Percentiles rank a stretch among this genome's conserved stretches.
Evolutionary conservation across 106 monocot genomes (phyloP).

Genomic region (Dioscorea zingiberensis): DNA sequence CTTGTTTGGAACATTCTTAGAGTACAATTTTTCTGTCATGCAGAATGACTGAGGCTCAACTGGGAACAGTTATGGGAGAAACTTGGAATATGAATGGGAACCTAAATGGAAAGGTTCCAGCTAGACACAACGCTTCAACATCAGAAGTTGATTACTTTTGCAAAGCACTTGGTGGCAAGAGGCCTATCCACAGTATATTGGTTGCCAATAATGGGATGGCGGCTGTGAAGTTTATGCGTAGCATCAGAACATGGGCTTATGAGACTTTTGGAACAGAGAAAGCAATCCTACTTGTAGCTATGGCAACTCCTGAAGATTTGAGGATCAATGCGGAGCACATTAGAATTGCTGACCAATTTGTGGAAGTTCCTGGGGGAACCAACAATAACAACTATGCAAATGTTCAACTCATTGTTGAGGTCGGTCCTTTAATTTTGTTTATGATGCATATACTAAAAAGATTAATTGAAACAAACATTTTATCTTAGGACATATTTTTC

Average conservation of each 20-base stretch:
- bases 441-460: neutral
- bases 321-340: slow-evolving; percentile 98
- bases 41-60: neutral
- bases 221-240: slow-evolving; percentile 94
- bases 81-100: slow-evolving; percentile 27
- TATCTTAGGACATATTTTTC: too few relatives aligned
- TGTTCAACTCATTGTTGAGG: slow-evolving; percentile 99
- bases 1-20: too few relatives aligned
- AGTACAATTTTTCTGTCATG: too few relatives aligned
- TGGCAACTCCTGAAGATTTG: slow-evolving; percentile 99
- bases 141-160: slow-evolving; percentile 89
- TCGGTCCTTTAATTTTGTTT: slow-evolving; percentile 15
- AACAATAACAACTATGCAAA: slow-evolving; percentile 99
- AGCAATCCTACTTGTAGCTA: slow-evolving; percentile 83
- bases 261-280: slow-evolving; percentile 95
- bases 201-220: slow-evolving; percentile 99
- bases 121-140: slow-evolving; percentile 34
- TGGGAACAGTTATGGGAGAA: slow-evolving; percentile 46
- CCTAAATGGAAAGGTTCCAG: slow-evolving; percentile 25
- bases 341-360: slow-evolving; percentile 97
- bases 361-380: slow-evolving; percentile 97
- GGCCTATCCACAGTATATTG: slow-evolving; percentile 87
- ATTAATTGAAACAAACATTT: too few relatives aligned
- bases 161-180: slow-evolving; percentile 75
- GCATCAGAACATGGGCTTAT: slow-evolving; percentile 88